Percentiles rank a stretch among this genome's conserved stretches.
These are phyloP conservation scores for maize (Zea mays) DNA, from an alignment of 176 grass and related monocot species.

Conservation along the genomic window Zm-B73-REFERENCE-NAM-5.0 NC_050101.1:169700501-169701000, in stretches of 20 bases:
- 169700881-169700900: constrained; percentile 64
- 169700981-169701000: constrained; percentile 75
- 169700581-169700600: constrained; percentile 74
- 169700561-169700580: constrained; percentile 88
- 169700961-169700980: constrained; percentile 81
- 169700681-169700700: constrained; percentile 46
- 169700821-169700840: constrained; percentile 51
- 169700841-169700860: constrained; percentile 39
- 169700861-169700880: constrained; percentile 51
- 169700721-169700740: constrained; percentile 45
- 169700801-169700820: constrained; percentile 65
- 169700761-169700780: constrained; percentile 56
- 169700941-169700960: constrained; percentile 75
- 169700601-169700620: constrained; percentile 50
- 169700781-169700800: constrained; percentile 69
- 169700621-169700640: constrained; percentile 53
- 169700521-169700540: constrained; percentile 43
- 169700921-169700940: constrained; percentile 74
- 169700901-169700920: constrained; percentile 60
- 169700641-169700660: constrained; percentile 54
- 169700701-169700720: constrained; percentile 47
- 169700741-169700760: constrained; percentile 60
- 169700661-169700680: constrained; percentile 51
- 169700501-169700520: constrained; percentile 26
- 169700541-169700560: constrained; percentile 61